A percentile compares a stretch with the other conserved stretches of the same genome.
Evolutionary conservation across 495 filamentous ascomycete species (phyloP).

Genomic region (Talaromyces adpressus): DNA sequence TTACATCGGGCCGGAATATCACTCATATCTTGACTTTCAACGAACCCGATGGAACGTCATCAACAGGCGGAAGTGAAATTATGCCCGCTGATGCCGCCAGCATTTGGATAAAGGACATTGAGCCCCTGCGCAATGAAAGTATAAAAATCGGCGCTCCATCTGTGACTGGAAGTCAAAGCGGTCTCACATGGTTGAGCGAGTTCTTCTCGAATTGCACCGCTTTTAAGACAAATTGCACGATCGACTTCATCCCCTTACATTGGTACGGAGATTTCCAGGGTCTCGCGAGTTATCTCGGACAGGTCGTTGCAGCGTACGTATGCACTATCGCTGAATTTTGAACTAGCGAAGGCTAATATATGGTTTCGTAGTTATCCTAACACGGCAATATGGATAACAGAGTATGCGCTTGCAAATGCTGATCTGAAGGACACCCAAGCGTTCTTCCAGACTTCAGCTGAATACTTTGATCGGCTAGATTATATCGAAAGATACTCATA

Average conservation of each 20-base stretch:
- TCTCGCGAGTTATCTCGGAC: slow-evolving; percentile 60
- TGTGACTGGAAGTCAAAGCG: slow-evolving; percentile 46
- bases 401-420: slow-evolving; percentile 50
- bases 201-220: slow-evolving; percentile 44
- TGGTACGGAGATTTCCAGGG: slow-evolving; percentile 76
- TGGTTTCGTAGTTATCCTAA: slow-evolving; percentile 1
- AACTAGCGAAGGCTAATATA: background rate
- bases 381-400: slow-evolving; percentile 61
- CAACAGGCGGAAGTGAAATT: slow-evolving; percentile 53
- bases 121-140: slow-evolving; percentile 50
- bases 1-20: slow-evolving; percentile 35
- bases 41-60: slow-evolving; percentile 54
- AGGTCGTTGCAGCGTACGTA: slow-evolving; percentile 49
- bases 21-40: slow-evolving; percentile 65
- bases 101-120: slow-evolving; percentile 59
- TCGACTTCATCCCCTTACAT: slow-evolving; percentile 68
- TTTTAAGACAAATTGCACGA: slow-evolving; percentile 46
- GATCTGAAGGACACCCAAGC: slow-evolving; percentile 45
- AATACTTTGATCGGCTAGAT: slow-evolving; percentile 57
- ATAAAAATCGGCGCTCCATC: slow-evolving; percentile 53
- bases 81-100: slow-evolving; percentile 49
- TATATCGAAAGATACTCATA: slow-evolving; percentile 60
- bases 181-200: slow-evolving; percentile 55
- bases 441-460: slow-evolving; percentile 56
- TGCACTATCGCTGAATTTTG: slow-evolving; percentile 15